Evolutionary conservation across 768 basidiomycete species (phyloP).

Genomic region (Hygrocybe coccinea): DNA sequence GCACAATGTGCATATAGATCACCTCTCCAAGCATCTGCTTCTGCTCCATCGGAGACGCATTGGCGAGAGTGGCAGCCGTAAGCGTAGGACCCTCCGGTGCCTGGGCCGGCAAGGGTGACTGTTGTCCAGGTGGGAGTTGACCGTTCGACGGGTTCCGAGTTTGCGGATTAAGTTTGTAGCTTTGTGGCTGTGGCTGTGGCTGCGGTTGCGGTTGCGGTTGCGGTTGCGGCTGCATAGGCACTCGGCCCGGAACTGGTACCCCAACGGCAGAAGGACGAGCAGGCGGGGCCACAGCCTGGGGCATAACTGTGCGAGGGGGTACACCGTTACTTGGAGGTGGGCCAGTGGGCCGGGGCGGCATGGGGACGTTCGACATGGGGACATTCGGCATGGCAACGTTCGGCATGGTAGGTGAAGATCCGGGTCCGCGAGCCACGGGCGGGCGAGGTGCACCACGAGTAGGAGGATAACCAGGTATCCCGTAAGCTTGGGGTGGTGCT

Average conservation of each 20-base stretch:
- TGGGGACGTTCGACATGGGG: slow-evolving; percentile 42
- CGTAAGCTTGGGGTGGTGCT: slow-evolving; percentile 69
- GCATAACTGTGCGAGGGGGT: slow-evolving; percentile 44
- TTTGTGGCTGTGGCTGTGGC: slow-evolving; percentile 30
- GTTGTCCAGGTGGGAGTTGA: slow-evolving; percentile 43
- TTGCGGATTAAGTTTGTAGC: slow-evolving; percentile 34
- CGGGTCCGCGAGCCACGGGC: slow-evolving; percentile 62
- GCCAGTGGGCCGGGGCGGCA: slow-evolving; percentile 46
- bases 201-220: slow-evolving; percentile 38
- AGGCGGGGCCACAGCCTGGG: slow-evolving; percentile 45
- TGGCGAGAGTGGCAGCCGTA: slow-evolving; percentile 46
- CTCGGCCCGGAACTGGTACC: slow-evolving; percentile 33
- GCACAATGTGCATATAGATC: slow-evolving; percentile 85
- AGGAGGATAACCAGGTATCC: slow-evolving; percentile 61
- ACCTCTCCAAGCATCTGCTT: slow-evolving; percentile 99
- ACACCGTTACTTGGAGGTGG: slow-evolving; percentile 48
- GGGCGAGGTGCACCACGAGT: slow-evolving; percentile 53
- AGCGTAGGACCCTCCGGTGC: slow-evolving; percentile 41
- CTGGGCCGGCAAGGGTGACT: slow-evolving; percentile 31
- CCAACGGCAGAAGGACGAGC: slow-evolving; percentile 34
- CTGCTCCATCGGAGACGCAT: slow-evolving; percentile 78
- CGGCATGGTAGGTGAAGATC: slow-evolving; percentile 62
- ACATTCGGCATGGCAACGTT: slow-evolving; percentile 55
- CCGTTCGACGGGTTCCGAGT: slow-evolving; percentile 36
- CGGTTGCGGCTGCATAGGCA: slow-evolving; percentile 40